These are phyloP conservation scores for Phaseolus lunatus DNA, from an alignment of 306 rosid genomes.

Conservation along the genomic window DNA sequence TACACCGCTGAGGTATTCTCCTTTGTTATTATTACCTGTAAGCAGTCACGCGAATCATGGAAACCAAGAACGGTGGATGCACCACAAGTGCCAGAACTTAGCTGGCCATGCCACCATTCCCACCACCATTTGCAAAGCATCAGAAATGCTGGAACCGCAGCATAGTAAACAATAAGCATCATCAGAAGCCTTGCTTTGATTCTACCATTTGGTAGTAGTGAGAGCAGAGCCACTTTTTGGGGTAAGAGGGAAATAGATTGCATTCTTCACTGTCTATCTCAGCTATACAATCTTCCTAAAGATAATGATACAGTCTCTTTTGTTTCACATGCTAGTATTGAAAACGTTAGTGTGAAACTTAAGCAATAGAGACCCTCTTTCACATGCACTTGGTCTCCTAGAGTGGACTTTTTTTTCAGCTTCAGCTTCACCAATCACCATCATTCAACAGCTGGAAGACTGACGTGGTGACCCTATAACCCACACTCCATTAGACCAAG, in stretches of 20 bases:
- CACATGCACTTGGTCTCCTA: slow-evolving; percentile 77
- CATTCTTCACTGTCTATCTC: slow-evolving; percentile 28
- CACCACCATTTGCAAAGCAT: slow-evolving; percentile 38
- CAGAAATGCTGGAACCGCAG: slow-evolving; percentile 6
- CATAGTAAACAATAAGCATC: neutral
- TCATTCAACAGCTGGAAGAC: slow-evolving; percentile 40
- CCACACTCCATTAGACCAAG: slow-evolving; percentile 30
- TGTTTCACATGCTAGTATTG: slow-evolving; percentile 73
- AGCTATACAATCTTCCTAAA: slow-evolving; percentile 43
- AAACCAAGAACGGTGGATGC: slow-evolving; percentile 51
- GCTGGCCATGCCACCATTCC: slow-evolving; percentile 25
- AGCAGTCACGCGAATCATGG: slow-evolving; percentile 51
- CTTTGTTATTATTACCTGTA: slow-evolving; percentile 41
- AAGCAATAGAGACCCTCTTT: slow-evolving; percentile 61
- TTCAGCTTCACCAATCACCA: slow-evolving; percentile 44
- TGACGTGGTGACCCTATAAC: slow-evolving; percentile 14
- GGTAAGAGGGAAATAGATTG: slow-evolving; percentile 44
- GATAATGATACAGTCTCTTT: slow-evolving; percentile 47
- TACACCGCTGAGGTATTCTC: slow-evolving; percentile 41
- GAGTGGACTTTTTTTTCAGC: slow-evolving; percentile 54
- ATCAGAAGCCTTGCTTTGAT: slow-evolving; percentile 31
- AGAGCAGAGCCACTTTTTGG: slow-evolving; percentile 44
- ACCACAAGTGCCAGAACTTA: slow-evolving; percentile 39
- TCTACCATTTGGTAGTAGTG: slow-evolving; percentile 28
- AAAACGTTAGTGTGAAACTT: slow-evolving; percentile 66